These are phyloP conservation scores for Casuarina equisetifolia DNA, from an alignment of 306 rosid species.

Conservation along the genomic window DNA sequence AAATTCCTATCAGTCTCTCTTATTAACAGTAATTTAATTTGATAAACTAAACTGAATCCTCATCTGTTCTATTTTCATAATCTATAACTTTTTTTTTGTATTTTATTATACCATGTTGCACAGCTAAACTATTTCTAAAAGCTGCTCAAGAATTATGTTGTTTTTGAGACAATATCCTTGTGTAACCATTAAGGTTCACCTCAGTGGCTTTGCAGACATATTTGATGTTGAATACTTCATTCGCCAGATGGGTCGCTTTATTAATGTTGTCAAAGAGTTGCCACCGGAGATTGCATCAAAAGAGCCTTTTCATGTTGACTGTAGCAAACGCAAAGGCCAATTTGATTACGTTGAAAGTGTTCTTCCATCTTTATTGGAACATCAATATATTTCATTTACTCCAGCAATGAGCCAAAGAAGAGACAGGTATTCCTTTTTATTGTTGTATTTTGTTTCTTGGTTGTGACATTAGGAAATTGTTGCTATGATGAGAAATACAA, in stretches of 20 bases:
- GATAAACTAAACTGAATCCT: conserved; percentile 1
- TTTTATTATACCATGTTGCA: background rate
- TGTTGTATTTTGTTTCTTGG: conserved; percentile 1
- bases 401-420: conserved; percentile 96
- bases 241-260: conserved; percentile 63
- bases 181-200: conserved; percentile 29
- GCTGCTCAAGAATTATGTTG: background rate
- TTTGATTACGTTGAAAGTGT: conserved; percentile 86
- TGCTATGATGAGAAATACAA: background rate
- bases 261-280: conserved; percentile 66
- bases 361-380: conserved; percentile 71
- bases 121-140: conserved; percentile 2
- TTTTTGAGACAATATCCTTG: background rate
- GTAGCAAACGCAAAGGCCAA: conserved; percentile 92
- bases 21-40: background rate
- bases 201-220: conserved; percentile 90
- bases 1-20: background rate
- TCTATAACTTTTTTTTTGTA: background rate
- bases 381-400: conserved; percentile 75
- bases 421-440: conserved; percentile 61
- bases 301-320: conserved; percentile 74
- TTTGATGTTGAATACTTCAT: conserved; percentile 84
- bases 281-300: conserved; percentile 65
- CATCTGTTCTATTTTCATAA: background rate
- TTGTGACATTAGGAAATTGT: background rate